These are phyloP conservation scores for Colletotrichum melonis DNA, from an alignment of 2,329 filamentous ascomycete genomes.

Conservation along the genomic window DNA sequence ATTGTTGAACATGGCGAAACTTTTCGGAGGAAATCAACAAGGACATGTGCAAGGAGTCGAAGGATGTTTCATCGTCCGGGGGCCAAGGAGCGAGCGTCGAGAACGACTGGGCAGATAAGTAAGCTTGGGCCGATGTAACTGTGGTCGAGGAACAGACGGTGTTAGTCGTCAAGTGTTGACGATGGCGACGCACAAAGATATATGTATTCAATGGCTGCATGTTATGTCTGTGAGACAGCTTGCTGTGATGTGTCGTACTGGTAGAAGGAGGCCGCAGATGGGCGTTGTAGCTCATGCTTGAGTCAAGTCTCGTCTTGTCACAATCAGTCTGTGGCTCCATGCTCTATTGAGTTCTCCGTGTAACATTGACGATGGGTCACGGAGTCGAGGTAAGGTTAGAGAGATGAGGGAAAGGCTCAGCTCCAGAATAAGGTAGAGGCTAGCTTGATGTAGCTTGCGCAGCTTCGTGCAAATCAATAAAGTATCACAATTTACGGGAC, in stretches of 20 bases:
- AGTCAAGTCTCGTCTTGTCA: not conserved
- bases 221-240: not conserved
- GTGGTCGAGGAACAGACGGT: not conserved
- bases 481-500: not conserved
- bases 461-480: not conserved
- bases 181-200: not conserved
- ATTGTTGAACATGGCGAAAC: conserved; percentile 6
- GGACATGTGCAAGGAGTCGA: not conserved
- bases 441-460: conserved; percentile 4
- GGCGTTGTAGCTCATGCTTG: not conserved
- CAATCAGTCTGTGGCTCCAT: conserved; percentile 5
- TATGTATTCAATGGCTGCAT: not conserved
- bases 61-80: conserved; percentile 14
- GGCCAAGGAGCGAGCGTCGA: not conserved
- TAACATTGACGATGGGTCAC: conserved; percentile 23
- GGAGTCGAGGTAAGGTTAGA: conserved; percentile 5
- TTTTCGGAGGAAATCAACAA: not conserved
- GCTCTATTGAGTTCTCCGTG: conserved; percentile 1
- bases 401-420: not conserved
- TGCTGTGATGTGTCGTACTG: not conserved
- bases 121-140: not conserved
- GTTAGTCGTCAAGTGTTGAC: not conserved
- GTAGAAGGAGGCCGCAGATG: not conserved
- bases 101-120: not conserved
- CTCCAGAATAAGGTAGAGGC: not conserved